phyloP scores from a whole-genome alignment of 2,329 filamentous ascomycete genomes.

The Aphanoascus verrucosus region DNA sequence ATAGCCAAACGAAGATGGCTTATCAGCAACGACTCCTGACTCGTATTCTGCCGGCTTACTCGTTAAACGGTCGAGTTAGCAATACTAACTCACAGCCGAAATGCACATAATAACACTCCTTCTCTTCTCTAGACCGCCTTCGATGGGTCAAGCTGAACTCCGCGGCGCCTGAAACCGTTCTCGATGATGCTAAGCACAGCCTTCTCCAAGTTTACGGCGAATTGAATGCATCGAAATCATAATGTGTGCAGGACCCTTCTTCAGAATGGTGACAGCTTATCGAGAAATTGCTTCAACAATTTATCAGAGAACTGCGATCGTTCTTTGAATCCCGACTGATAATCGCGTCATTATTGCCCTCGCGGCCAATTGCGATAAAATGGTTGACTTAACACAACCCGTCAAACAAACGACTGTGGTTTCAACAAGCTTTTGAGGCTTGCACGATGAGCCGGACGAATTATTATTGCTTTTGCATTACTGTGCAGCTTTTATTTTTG shows the following conservation, averaged over 20 bases:
- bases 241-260: no score
- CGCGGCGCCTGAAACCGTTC: not conserved
- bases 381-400: not conserved
- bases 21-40: not conserved
- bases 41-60: constrained; percentile 3
- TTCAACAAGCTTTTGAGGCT: not conserved
- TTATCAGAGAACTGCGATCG: not conserved
- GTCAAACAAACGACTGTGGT: not conserved
- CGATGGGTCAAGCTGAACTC: not conserved
- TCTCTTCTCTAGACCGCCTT: not conserved
- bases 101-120: no score
- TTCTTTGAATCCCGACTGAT: not conserved
- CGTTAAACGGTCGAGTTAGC: not conserved
- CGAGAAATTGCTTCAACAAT: not conserved
- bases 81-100: not conserved
- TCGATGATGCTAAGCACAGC: no score
- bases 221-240: no score
- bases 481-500: no score
- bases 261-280: no score
- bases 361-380: not conserved
- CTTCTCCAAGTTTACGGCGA: no score
- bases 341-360: not conserved
- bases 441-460: no score
- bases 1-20: not conserved
- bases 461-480: no score